Evolutionary conservation across 1,284 basidiomycete genomes (phyloP), one percentile per base, ranked within the genome.

Genomic region (Cutaneotrichosporon sp.): DNA sequence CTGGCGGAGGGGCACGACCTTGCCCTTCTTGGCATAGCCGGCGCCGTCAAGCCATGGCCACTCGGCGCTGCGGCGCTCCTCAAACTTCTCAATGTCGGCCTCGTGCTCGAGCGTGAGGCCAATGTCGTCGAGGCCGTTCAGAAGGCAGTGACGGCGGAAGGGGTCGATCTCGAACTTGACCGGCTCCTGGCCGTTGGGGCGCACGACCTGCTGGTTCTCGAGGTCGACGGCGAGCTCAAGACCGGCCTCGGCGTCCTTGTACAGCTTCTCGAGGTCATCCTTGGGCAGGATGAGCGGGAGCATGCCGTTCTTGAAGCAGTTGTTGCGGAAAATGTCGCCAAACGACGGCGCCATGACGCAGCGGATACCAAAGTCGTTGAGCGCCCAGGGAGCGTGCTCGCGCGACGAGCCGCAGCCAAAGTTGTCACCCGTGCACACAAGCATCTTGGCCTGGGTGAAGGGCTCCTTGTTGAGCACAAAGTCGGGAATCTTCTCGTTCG

Each of bases 21-120:
- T 70, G 49, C 80, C 81, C 51, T 84, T 86, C 72, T 86, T 81
- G 49, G 73, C 74, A 77, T 90, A 92, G 37, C 89, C 90, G 58
- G 91, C 87, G 47, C 92, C 92, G 70, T 97, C 88, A 72, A 96
- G 77, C 92, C 92, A 97, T 10, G 92, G 88, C 89, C 90, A 94
- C 53, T 79, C 71, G 66, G 81, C 77, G 33, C 84, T 86, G 60
- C 92, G 76, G 64, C 81, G 81, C 65, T 80, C 70, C 80, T 97
- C 92, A 66, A 94, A 97, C 49, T 74, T 66, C 59, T 80, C 78
- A 60, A 97, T 93, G 18, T 79, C 72, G 13, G 77, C 76, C 42
- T 79, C 82, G 70, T 85, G 85, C 72, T 88, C 84, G 78, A 97
- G 79, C 35, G 92, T 97, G 71, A 97, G 77, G 44, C 86, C 90